phyloP scores from a whole-genome alignment of 139 green algal species.

The Picochlorum sp. region DNA sequence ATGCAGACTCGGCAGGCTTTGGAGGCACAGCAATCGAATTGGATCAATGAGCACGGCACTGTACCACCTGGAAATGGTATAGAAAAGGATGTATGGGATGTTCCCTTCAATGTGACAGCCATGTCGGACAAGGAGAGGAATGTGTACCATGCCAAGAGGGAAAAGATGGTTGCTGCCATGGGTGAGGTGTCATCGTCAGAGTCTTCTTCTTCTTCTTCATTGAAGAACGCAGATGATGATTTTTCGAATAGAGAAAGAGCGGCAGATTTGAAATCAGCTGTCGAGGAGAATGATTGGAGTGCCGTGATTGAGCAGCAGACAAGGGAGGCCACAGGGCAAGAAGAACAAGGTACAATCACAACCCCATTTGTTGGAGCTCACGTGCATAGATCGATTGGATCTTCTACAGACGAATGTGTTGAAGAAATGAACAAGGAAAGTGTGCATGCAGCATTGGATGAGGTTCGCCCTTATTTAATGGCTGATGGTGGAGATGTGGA shows the following conservation, averaged over 20 bases:
- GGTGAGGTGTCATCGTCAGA: constrained; percentile 49
- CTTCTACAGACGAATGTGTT: background rate
- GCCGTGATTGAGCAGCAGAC: constrained; percentile 73
- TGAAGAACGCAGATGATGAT: constrained; percentile 29
- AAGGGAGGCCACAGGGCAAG: constrained; percentile 8
- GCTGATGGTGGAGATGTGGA: constrained; percentile 90
- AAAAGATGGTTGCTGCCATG: constrained; percentile 41
- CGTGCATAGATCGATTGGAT: constrained; percentile 58
- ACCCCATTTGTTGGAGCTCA: constrained; percentile 62
- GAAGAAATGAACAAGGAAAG: constrained; percentile 16
- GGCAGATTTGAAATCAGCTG: constrained; percentile 37
- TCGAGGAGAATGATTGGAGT: constrained; percentile 72
- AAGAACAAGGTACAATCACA: constrained; percentile 27
- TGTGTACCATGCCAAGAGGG: constrained; percentile 71
- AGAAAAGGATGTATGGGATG: constrained; percentile 49
- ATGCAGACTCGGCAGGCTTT: constrained; percentile 58
- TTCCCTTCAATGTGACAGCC: background rate
- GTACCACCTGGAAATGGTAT: constrained; percentile 66
- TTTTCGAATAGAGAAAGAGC: constrained; percentile 15
- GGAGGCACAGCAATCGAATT: constrained; percentile 52
- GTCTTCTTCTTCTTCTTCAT: too few relatives aligned
- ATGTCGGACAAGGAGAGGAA: constrained; percentile 48
- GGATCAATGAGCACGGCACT: constrained; percentile 52
- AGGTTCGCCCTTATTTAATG: constrained; percentile 89
- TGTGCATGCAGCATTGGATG: constrained; percentile 60